A percentile compares a stretch with the other conserved stretches of the same genome.
Conservation (phyloP, 2,329 filamentous ascomycete genomes). For the Claviceps purpurea region DNA sequence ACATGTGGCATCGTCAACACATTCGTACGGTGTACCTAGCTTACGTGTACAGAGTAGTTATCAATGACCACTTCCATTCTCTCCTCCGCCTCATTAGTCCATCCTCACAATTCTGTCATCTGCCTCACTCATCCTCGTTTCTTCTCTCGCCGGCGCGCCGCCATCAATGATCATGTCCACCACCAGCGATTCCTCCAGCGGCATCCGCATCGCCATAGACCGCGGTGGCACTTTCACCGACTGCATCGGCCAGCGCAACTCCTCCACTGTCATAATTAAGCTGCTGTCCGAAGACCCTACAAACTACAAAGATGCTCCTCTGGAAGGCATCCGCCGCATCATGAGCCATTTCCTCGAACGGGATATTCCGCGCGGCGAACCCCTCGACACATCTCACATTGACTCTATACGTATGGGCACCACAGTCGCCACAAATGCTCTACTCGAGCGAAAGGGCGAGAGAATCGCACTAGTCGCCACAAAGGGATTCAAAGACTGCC, state of each 20-base stretch:
- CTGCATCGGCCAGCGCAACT: constrained; percentile 50
- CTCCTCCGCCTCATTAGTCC: not conserved
- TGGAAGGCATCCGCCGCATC: constrained; percentile 52
- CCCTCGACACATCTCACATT: constrained; percentile 22
- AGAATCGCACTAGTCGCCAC: constrained; percentile 57
- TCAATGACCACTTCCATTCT: not conserved
- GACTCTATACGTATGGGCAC: constrained; percentile 72
- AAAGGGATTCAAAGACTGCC: constrained; percentile 58
- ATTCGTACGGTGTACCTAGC: not conserved
- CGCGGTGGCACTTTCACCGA: constrained; percentile 50
- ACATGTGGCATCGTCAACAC: not conserved
- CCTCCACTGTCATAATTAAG: constrained; percentile 57
- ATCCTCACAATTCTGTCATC: not conserved
- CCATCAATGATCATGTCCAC: not conserved
- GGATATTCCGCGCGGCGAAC: constrained; percentile 19
- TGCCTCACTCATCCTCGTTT: not conserved
- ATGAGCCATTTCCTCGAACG: constrained; percentile 20
- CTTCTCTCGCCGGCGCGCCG: not conserved
- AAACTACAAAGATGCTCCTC: constrained; percentile 60
- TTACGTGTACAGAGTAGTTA: no score
- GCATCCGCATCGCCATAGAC: constrained; percentile 33
- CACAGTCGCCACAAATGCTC: constrained; percentile 63
- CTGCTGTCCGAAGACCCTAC: constrained; percentile 57
- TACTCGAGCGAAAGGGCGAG: constrained; percentile 64
- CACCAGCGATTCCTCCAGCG: constrained; percentile 17